Conservation (phyloP, 257 asterid genomes). For the Handroanthus guayacan region DNA sequence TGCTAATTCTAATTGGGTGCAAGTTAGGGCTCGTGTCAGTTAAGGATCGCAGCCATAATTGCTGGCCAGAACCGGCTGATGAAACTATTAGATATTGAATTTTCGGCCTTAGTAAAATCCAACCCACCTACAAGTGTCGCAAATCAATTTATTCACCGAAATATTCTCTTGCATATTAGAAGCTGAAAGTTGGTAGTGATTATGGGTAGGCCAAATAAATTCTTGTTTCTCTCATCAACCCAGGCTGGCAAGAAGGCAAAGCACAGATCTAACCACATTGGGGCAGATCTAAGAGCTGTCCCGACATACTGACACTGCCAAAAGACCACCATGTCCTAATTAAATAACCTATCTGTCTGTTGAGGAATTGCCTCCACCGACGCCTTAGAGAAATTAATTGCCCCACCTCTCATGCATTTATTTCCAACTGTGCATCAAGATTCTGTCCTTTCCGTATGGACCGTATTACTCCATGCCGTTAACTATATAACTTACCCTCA, state of each 20-base stretch:
- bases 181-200: slow-evolving; percentile 27
- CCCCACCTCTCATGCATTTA: slow-evolving; percentile 49
- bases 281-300: slow-evolving; percentile 32
- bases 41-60: not conserved
- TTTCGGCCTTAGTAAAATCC: not conserved
- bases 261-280: slow-evolving; percentile 33
- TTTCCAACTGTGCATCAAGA: slow-evolving; percentile 36
- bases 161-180: no score
- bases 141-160: no score
- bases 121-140: not conserved
- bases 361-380: slow-evolving; percentile 52
- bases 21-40: no score
- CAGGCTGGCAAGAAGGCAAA: slow-evolving; percentile 40
- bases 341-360: slow-evolving; percentile 39
- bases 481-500: not conserved
- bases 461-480: slow-evolving; percentile 38
- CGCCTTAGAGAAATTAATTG: slow-evolving; percentile 45
- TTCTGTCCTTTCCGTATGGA: slow-evolving; percentile 53
- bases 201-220: slow-evolving; percentile 32
- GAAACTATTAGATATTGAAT: not conserved
- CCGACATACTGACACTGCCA: slow-evolving; percentile 27
- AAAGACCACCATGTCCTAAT: slow-evolving; percentile 34
- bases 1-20: no score
- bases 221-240: slow-evolving; percentile 22
- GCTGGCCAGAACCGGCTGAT: not conserved